Evolutionary conservation across 208 protist genomes (phyloP), one percentile per base, ranked within the genome.

Genomic region (Trypanosoma caninum): DNA sequence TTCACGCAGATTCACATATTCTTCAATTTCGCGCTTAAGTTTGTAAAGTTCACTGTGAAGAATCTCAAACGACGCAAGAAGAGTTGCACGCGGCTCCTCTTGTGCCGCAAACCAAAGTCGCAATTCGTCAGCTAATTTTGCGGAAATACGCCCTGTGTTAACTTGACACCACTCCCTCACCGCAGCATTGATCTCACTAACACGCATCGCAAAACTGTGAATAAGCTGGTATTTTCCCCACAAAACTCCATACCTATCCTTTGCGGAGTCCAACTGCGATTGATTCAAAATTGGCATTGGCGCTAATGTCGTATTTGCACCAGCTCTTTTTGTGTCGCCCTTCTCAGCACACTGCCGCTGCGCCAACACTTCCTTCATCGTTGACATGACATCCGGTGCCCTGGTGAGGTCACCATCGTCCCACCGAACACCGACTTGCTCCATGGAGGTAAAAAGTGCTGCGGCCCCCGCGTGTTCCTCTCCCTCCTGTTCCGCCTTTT

Each of bases 1-100:
- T 5, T 72, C 70, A 35, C 74, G 75, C 11, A 89, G 60, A 28
- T 83, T 70, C 2, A 89, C 53, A 42, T 82, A 89, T 35, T 89
- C 78, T 23, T 65, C 67, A 40, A 89, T 61, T 20, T 89, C 78
- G 5, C 83, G 48, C 65, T 87, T 72, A 44, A 90, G 59, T 14
- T 51, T 22, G 40, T 82, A 90, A 6, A 74, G 57, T 8, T 44
- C 44, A 25, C 40, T 48, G 38, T 84, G 67, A 11, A 87, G 22
- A 33, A 59, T 18, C 11, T 59, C 57, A 16, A 72, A 45, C 35
- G 77, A 34, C 3, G 60, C 22, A 22, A 34, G 3, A 14, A 78
- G 57, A 3, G 30, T 52, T 14, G 1, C 11, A 11, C 37, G 40
- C 0, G 59, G 59, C 22, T 44, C 47, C 22, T 72, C 65, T 23